Evolutionary conservation across 2,329 filamentous ascomycete species (phyloP).

Genomic region (Aureobasidium melanogenum): DNA sequence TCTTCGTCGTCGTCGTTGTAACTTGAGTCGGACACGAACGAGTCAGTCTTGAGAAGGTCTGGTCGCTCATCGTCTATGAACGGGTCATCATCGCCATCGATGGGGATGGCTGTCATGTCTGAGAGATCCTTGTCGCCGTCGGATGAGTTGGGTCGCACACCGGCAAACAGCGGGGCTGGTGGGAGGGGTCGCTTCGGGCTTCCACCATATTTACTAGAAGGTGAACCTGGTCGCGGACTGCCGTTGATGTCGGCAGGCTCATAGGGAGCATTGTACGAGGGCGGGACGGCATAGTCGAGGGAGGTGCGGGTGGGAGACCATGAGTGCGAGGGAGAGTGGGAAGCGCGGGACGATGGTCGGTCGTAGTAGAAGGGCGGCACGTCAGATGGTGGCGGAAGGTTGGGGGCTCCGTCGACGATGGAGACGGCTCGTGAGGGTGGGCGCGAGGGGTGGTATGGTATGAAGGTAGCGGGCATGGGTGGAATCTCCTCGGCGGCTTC

Average conservation of each 20-base stretch:
- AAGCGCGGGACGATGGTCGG: constrained; percentile 42
- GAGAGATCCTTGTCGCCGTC: constrained; percentile 32
- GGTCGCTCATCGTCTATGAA: constrained; percentile 55
- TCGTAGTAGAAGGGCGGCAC: constrained; percentile 59
- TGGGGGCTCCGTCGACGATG: constrained; percentile 41
- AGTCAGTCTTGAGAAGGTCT: constrained; percentile 53
- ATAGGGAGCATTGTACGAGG: constrained; percentile 63
- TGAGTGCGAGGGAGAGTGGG: constrained; percentile 43
- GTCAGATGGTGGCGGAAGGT: constrained; percentile 47
- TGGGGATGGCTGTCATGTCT: constrained; percentile 64
- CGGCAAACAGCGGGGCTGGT: constrained; percentile 75
- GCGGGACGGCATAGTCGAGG: constrained; percentile 61
- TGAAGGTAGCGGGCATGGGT: constrained; percentile 13
- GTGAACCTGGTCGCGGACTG: constrained; percentile 80
- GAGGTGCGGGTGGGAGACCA: constrained; percentile 47
- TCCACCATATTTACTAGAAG: constrained; percentile 78
- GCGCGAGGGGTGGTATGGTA: constrained; percentile 32
- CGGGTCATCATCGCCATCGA: constrained; percentile 56
- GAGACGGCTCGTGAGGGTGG: constrained; percentile 41
- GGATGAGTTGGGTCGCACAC: constrained; percentile 37
- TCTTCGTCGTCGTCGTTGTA: constrained; percentile 46
- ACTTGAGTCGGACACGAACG: constrained; percentile 53
- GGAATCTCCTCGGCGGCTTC: constrained; percentile 13
- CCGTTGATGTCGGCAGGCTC: constrained; percentile 86
- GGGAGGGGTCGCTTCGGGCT: constrained; percentile 81